These are phyloP conservation scores for Sarcocystis neurona DNA, from an alignment of 169 alveolate genomes.

Conservation along the genomic window DNA sequence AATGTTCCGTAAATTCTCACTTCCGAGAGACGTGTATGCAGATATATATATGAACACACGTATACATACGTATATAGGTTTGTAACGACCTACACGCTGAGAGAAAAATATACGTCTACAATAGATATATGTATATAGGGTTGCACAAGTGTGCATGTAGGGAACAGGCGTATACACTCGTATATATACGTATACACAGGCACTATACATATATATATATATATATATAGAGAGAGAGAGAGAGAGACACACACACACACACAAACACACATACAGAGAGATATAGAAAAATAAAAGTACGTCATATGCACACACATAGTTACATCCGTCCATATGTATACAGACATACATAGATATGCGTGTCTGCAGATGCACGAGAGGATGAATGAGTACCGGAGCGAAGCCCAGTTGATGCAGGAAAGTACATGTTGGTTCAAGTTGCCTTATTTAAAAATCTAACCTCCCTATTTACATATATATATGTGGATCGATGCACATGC, in stretches of 20 bases:
- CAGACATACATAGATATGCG: background rate
- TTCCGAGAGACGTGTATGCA: background rate
- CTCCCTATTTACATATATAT: background rate
- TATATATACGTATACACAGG: too few relatives aligned
- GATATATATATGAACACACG: background rate
- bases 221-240: too few relatives aligned
- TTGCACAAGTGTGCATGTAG: background rate
- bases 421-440: background rate
- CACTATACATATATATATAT: too few relatives aligned
- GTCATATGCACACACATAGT: background rate
- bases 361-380: background rate
- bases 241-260: too few relatives aligned
- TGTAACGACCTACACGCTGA: background rate
- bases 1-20: too few relatives aligned
- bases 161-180: too few relatives aligned
- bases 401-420: background rate
- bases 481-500: background rate
- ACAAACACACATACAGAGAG: background rate
- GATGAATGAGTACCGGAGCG: background rate
- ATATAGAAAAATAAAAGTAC: background rate
- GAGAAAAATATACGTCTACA: background rate
- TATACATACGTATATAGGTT: background rate
- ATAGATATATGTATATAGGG: too few relatives aligned
- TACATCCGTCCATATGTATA: background rate
- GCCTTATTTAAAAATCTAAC: background rate